These are phyloP conservation scores for Pyrrhoderma lamaoense DNA, from an alignment of 1,284 basidiomycete genomes.

Conservation along the genomic window DNA sequence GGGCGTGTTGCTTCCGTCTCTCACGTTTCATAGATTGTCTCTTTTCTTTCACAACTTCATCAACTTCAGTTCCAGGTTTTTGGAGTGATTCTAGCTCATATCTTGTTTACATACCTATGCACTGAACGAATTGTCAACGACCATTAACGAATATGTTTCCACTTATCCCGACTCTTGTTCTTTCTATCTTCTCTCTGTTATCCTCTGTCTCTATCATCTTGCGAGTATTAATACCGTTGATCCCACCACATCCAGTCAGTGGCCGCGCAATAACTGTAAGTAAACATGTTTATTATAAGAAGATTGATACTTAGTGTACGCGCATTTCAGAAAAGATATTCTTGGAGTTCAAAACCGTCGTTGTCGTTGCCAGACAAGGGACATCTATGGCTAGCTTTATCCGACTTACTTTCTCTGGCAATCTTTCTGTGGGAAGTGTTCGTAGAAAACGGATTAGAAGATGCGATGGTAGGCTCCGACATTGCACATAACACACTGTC, in stretches of 20 bases:
- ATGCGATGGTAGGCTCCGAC: conserved; percentile 35
- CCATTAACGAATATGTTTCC: conserved; percentile 42
- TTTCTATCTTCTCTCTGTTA: conserved; percentile 61
- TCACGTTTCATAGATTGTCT: neutral
- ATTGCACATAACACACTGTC: conserved; percentile 42
- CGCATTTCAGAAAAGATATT: no score
- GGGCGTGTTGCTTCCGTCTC: neutral
- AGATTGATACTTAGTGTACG: no score
- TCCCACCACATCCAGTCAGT: conserved; percentile 62
- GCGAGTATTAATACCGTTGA: conserved; percentile 60
- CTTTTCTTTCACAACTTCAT: neutral
- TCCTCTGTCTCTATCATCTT: conserved; percentile 66
- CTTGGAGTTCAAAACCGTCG: conserved; percentile 21
- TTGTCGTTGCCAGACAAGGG: conserved; percentile 59
- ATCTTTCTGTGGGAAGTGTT: conserved; percentile 61
- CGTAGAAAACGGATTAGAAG: conserved; percentile 35
- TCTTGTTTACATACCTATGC: neutral
- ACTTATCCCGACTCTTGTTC: conserved; percentile 53
- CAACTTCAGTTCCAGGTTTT: neutral
- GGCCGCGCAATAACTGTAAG: conserved; percentile 61
- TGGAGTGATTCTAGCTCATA: neutral
- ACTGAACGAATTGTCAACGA: conserved; percentile 3
- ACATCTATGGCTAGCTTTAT: conserved; percentile 57
- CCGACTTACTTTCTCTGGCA: conserved; percentile 52
- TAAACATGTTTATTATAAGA: conserved; percentile 13